phyloP scores from a whole-genome alignment of 1,139 yeast species.

The Nakaseomyces sp. region DNA sequence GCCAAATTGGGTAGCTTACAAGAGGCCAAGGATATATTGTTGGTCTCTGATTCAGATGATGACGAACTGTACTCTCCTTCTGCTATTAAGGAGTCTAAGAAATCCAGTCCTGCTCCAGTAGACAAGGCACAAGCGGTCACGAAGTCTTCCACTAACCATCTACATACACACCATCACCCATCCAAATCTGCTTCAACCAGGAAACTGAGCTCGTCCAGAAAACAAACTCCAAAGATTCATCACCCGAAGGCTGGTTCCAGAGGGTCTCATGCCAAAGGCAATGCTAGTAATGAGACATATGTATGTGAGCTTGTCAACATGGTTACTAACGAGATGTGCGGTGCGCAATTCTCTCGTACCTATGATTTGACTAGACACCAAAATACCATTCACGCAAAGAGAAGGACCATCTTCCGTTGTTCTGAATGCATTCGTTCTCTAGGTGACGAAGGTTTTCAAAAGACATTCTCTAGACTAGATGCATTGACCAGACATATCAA shows the following conservation, averaged over 20 bases:
- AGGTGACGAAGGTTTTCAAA: constrained; percentile 37
- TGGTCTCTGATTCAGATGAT: constrained; percentile 2
- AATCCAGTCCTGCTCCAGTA: background rate
- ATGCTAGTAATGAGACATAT: constrained; percentile 35
- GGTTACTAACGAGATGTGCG: constrained; percentile 53
- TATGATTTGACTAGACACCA: constrained; percentile 92
- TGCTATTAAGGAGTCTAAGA: background rate
- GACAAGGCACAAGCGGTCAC: background rate
- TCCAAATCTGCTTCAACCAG: constrained; percentile 2
- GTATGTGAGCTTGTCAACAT: constrained; percentile 57
- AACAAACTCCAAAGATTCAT: background rate
- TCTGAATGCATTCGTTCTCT: constrained; percentile 62
- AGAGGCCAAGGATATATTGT: constrained; percentile 1
- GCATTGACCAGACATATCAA: constrained; percentile 89
- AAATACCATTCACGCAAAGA: constrained; percentile 88
- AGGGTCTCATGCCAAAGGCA: constrained; percentile 6
- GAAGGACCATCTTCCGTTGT: constrained; percentile 79
- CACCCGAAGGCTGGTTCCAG: constrained; percentile 3
- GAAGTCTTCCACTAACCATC: background rate
- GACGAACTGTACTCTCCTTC: background rate
- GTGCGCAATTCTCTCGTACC: constrained; percentile 82
- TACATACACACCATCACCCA: background rate
- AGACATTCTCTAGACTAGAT: constrained; percentile 89
- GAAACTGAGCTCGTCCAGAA: background rate
- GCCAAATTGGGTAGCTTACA: background rate